A percentile compares a stretch with the other conserved stretches of the same genome.
Conservation (phyloP, 441 rosid species). For the Croton setiger region DNA sequence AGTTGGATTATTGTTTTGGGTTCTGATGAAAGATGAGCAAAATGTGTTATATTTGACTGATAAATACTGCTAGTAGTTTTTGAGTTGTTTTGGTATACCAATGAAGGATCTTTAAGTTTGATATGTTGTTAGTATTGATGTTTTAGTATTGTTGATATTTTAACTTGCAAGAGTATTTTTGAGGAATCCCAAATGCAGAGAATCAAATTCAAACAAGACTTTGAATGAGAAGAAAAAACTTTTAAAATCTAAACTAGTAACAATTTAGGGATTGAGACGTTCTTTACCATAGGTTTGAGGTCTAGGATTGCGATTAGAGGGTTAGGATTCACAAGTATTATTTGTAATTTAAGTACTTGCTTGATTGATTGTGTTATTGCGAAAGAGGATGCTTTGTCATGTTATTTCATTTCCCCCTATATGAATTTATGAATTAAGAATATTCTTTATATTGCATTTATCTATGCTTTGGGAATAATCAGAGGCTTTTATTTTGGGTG, state of each 20-base stretch:
- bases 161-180: not conserved
- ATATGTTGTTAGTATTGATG: not conserved
- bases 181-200: not conserved
- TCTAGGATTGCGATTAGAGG: not conserved
- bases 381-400: not conserved
- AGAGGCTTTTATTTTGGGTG: not conserved
- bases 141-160: not conserved
- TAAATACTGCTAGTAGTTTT: not conserved
- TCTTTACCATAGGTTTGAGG: not conserved
- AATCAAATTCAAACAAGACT: not conserved
- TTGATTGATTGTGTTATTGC: not conserved
- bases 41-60: not conserved
- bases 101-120: constrained; percentile 2
- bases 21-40: not conserved
- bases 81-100: not conserved
- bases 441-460: not conserved
- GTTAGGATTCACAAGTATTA: not conserved
- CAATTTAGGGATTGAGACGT: not conserved
- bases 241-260: not conserved
- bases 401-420: not conserved
- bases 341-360: not conserved
- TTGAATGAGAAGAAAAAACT: not conserved
- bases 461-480: not conserved
- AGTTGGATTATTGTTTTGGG: not conserved
- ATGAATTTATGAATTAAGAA: not conserved